Conservation (phyloP, 139 green algal species). For the Chlamydomonas schloesseri region DNA sequence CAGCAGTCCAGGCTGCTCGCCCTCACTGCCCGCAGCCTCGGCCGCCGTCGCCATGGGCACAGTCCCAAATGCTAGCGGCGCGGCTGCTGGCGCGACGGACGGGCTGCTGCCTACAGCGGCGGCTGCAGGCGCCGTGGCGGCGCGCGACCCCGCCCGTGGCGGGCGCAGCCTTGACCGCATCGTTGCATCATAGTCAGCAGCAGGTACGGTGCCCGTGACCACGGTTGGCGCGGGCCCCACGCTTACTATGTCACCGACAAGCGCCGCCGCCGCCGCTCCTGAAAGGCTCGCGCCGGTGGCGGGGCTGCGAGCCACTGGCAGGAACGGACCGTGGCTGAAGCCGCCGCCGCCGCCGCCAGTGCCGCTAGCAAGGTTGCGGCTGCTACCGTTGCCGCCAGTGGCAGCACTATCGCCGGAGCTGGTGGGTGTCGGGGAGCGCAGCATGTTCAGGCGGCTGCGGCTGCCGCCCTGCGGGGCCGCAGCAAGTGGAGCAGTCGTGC, state of each 20-base stretch:
- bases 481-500: too few relatives aligned
- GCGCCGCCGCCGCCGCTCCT: background rate
- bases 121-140: background rate
- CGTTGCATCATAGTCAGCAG: too few relatives aligned
- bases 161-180: too few relatives aligned
- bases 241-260: conserved; percentile 11
- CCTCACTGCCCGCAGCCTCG: background rate
- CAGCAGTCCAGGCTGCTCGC: background rate
- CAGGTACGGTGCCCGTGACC: background rate
- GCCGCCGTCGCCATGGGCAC: too few relatives aligned
- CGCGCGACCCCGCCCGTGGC: too few relatives aligned
- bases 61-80: background rate
- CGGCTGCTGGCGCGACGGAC: background rate
- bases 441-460: too few relatives aligned
- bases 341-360: background rate
- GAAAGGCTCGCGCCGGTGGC: background rate
- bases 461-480: too few relatives aligned
- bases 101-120: too few relatives aligned
- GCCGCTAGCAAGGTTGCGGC: background rate
- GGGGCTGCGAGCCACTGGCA: background rate
- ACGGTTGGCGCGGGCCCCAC: background rate
- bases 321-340: conserved; percentile 29
- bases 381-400: too few relatives aligned
- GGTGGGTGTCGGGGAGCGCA: too few relatives aligned
- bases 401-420: too few relatives aligned